Conservation (phyloP, 495 filamentous ascomycete species). For the Aspergillus homomorphus region DNA sequence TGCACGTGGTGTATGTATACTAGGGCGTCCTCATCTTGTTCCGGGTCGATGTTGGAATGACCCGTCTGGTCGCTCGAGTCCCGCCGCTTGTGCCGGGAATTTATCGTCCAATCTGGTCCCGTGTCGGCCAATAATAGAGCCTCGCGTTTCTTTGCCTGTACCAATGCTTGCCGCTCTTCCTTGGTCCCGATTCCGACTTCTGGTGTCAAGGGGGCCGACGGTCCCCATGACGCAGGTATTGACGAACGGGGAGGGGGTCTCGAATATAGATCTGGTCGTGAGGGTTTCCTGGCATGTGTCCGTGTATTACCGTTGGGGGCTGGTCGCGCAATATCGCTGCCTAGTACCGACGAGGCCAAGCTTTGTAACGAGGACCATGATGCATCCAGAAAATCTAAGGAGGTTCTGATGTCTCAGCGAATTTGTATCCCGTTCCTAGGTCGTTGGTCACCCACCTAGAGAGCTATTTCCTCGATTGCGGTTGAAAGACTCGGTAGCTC, state of each 20-base stretch:
- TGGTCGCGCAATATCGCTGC: slow-evolving; percentile 40
- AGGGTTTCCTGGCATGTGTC: slow-evolving; percentile 42
- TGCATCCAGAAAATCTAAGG: slow-evolving; percentile 46
- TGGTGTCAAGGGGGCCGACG: slow-evolving; percentile 37
- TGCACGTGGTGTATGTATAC: slow-evolving; percentile 90
- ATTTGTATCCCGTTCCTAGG: slow-evolving; percentile 25
- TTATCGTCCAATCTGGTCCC: slow-evolving; percentile 41
- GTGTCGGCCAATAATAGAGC: slow-evolving; percentile 55
- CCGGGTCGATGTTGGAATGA: slow-evolving; percentile 35
- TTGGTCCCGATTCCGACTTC: slow-evolving; percentile 52
- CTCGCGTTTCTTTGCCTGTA: slow-evolving; percentile 62
- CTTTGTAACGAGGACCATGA: slow-evolving; percentile 55
- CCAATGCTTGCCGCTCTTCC: slow-evolving; percentile 54
- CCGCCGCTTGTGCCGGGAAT: slow-evolving; percentile 55
- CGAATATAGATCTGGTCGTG: slow-evolving; percentile 40
- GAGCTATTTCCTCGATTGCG: slow-evolving; percentile 25
- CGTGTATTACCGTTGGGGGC: slow-evolving; percentile 29
- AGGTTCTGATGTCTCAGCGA: slow-evolving; percentile 32
- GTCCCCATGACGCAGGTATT: slow-evolving; percentile 52
- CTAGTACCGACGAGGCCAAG: slow-evolving; percentile 51
- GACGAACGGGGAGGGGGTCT: slow-evolving; percentile 39
- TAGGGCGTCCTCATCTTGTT: slow-evolving; percentile 67
- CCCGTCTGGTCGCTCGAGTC: slow-evolving; percentile 53
- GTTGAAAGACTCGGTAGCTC: slow-evolving; percentile 29
- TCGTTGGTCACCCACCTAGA: slow-evolving; percentile 23